Evolutionary conservation across 345 rosid genomes (phyloP).

Genomic region (Hypericum perforatum): DNA sequence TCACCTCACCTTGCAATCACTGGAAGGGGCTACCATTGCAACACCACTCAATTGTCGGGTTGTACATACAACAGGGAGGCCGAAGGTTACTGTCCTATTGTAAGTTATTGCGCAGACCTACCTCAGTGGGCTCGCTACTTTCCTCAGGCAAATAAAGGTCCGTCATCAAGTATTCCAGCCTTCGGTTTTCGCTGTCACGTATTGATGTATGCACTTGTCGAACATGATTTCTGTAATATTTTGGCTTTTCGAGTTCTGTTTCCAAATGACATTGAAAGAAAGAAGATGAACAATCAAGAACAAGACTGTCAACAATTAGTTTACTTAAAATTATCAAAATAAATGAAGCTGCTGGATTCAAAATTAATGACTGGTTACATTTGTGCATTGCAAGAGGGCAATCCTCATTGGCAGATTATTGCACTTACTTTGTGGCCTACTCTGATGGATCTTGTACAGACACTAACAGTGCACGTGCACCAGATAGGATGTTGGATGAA

Average conservation of each 20-base stretch:
- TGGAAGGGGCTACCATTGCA: constrained; percentile 99
- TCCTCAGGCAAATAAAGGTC: constrained; percentile 94
- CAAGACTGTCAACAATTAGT: too few species aligned
- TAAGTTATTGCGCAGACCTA: constrained; percentile 82
- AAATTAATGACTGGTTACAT: too few species aligned
- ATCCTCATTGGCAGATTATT: constrained; percentile 94
- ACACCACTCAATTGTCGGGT: constrained; percentile 83
- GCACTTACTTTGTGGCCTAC: constrained; percentile 95
- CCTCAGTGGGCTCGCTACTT: constrained; percentile 98
- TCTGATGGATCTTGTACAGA: constrained; percentile 99
- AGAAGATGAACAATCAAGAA: too few species aligned
- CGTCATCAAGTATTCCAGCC: constrained; percentile 1
- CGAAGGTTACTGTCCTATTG: constrained; percentile 97
- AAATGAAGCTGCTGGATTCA: too few species aligned
- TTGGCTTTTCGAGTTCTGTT: too few species aligned
- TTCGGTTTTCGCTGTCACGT: not conserved
- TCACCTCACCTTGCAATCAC: constrained; percentile 80
- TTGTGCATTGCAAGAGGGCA: constrained; percentile 70
- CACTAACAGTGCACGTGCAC: constrained; percentile 81
- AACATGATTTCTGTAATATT: too few species aligned
- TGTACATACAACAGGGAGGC: constrained; percentile 99
- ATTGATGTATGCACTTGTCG: too few species aligned
- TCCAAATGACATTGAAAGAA: too few species aligned
- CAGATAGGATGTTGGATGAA: constrained; percentile 98
- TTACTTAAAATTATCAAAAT: too few species aligned